Evolutionary conservation across 1,284 basidiomycete species (phyloP).

Genomic region (Sphaerobolus stellatus): DNA sequence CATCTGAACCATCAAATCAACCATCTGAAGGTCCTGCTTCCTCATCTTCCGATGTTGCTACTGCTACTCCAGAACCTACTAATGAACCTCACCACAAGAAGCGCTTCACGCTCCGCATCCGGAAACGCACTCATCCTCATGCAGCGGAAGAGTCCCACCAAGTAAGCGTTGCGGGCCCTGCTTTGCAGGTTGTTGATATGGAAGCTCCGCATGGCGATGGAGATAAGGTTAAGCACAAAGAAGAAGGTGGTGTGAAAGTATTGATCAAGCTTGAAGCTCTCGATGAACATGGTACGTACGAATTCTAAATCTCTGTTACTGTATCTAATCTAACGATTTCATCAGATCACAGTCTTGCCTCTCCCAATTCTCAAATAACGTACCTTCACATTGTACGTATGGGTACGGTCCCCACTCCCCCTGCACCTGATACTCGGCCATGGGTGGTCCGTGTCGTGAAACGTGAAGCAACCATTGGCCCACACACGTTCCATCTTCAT

Average conservation of each 20-base stretch:
- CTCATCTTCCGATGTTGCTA: constrained; percentile 19
- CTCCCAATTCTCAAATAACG: constrained; percentile 80
- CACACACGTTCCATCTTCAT: constrained; percentile 87
- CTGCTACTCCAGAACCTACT: constrained; percentile 18
- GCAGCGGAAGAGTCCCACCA: constrained; percentile 31
- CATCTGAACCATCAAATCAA: not conserved
- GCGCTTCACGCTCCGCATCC: constrained; percentile 70
- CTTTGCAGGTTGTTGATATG: constrained; percentile 72
- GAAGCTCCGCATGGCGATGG: constrained; percentile 34
- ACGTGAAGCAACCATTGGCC: constrained; percentile 86
- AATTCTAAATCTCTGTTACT: not conserved
- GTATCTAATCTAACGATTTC: constrained; percentile 1
- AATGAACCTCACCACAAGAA: constrained; percentile 33
- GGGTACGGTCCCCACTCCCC: constrained; percentile 38
- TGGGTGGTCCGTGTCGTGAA: constrained; percentile 91
- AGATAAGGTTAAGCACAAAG: constrained; percentile 42
- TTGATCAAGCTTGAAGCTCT: constrained; percentile 75
- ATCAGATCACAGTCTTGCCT: constrained; percentile 43
- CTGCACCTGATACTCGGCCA: constrained; percentile 41
- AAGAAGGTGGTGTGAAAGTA: constrained; percentile 68
- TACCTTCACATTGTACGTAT: constrained; percentile 82
- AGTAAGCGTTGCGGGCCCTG: constrained; percentile 63
- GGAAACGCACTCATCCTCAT: constrained; percentile 34
- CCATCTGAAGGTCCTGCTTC: constrained; percentile 13
- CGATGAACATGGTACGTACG: constrained; percentile 61